Conservation (phyloP, 2,329 filamentous ascomycete species). For the Colletotrichum siamense region DNA sequence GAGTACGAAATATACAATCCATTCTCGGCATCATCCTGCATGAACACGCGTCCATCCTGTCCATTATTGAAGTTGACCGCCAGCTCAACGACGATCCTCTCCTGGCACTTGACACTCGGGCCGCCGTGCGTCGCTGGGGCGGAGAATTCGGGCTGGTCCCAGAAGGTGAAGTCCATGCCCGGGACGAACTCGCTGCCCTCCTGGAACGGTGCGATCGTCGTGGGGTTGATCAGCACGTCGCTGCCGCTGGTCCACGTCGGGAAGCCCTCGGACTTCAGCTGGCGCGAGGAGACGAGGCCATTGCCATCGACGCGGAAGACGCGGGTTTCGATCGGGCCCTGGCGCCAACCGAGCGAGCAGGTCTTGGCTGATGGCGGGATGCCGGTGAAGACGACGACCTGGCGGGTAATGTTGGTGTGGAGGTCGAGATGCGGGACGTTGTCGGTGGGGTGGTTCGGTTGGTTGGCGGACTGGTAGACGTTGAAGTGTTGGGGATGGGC, state of each 20-base stretch:
- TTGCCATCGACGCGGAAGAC: constrained; percentile 39
- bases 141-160: neutral
- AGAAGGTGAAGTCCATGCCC: constrained; percentile 7
- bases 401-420: constrained; percentile 27
- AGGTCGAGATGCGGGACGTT: constrained; percentile 27
- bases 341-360: constrained; percentile 35
- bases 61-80: constrained; percentile 6
- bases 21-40: constrained; percentile 12
- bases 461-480: constrained; percentile 5
- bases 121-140: neutral
- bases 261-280: constrained; percentile 4
- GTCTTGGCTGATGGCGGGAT: constrained; percentile 31
- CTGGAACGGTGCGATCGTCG: neutral
- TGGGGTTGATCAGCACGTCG: constrained; percentile 1
- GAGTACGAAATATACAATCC: neutral
- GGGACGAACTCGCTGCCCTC: neutral
- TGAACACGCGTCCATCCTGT: neutral
- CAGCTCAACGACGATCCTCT: constrained; percentile 6
- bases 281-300: constrained; percentile 24
- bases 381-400: constrained; percentile 35
- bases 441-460: neutral
- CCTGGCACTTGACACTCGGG: neutral
- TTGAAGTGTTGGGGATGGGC: constrained; percentile 18
- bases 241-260: neutral
- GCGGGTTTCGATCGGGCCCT: constrained; percentile 40